Evolutionary conservation across 768 basidiomycete species (phyloP).

Genomic region (Amanita fuliginea): DNA sequence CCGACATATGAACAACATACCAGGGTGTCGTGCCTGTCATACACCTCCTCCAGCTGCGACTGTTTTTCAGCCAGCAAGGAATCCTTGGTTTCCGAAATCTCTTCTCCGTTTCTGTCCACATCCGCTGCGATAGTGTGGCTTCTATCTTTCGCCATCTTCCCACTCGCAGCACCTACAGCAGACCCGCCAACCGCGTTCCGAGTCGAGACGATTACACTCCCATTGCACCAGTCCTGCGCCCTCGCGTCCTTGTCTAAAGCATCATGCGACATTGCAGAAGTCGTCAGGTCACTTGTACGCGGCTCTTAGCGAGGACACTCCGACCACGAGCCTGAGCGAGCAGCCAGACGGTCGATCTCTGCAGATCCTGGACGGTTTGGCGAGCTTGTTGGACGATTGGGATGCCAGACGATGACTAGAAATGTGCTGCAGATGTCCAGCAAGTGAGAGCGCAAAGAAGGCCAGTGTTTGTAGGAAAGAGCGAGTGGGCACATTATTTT

Average conservation of each 20-base stretch:
- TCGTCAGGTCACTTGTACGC: not conserved
- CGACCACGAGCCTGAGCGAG: not conserved
- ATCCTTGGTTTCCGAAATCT: constrained; percentile 21
- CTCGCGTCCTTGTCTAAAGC: not conserved
- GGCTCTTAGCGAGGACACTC: not conserved
- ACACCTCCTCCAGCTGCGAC: constrained; percentile 41
- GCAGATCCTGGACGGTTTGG: constrained; percentile 53
- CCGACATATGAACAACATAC: constrained; percentile 31
- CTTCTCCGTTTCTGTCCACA: constrained; percentile 12
- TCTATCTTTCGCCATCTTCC: constrained; percentile 8
- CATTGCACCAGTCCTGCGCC: constrained; percentile 8
- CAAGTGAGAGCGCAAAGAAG: constrained; percentile 13
- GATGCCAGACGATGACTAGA: constrained; percentile 12
- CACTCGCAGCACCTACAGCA: constrained; percentile 1
- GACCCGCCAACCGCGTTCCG: constrained; percentile 2
- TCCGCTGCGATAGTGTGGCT: constrained; percentile 7
- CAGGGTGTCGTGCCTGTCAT: constrained; percentile 62
- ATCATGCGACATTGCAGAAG: constrained; percentile 2
- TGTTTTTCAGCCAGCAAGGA: constrained; percentile 50
- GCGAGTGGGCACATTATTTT: constrained; percentile 32
- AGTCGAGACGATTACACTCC: constrained; percentile 4
- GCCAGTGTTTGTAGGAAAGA: constrained; percentile 21
- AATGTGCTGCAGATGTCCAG: constrained; percentile 9
- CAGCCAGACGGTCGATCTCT: constrained; percentile 37
- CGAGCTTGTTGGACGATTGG: constrained; percentile 42